Evolutionary conservation across 805 yeast genomes (phyloP).

Genomic region (Scheffersomyces amazonensis): DNA sequence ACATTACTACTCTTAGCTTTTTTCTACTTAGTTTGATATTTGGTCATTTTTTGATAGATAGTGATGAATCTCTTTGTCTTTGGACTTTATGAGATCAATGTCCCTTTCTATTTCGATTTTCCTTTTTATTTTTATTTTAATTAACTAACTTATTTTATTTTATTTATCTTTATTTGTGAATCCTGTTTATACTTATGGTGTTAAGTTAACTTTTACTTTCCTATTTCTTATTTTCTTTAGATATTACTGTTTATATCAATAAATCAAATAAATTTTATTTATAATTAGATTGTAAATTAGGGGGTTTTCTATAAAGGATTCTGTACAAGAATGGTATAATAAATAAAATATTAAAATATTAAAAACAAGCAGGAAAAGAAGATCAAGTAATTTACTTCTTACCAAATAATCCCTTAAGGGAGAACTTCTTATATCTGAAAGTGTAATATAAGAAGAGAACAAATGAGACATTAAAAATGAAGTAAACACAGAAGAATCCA

Average conservation of each 20-base stretch:
- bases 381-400: background rate
- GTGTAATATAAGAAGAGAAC: constrained; percentile 7
- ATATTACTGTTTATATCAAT: too few relatives aligned
- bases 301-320: too few relatives aligned
- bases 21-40: background rate
- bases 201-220: too few relatives aligned
- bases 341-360: too few relatives aligned
- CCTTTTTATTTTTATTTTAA: background rate
- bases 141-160: background rate
- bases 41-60: background rate
- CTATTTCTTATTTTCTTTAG: too few relatives aligned
- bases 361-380: too few relatives aligned
- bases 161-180: background rate
- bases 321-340: too few relatives aligned
- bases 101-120: background rate
- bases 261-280: too few relatives aligned
- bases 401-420: background rate
- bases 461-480: constrained; percentile 42
- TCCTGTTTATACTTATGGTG: too few relatives aligned
- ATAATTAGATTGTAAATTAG: too few relatives aligned
- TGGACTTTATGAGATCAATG: constrained; percentile 1
- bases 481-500: constrained; percentile 59
- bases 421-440: constrained; percentile 6
- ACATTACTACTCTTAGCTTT: background rate
- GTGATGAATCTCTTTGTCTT: background rate